These are phyloP conservation scores for Mallotus nudiflorus DNA, from an alignment of 345 rosid species.

Conservation along the genomic window DNA sequence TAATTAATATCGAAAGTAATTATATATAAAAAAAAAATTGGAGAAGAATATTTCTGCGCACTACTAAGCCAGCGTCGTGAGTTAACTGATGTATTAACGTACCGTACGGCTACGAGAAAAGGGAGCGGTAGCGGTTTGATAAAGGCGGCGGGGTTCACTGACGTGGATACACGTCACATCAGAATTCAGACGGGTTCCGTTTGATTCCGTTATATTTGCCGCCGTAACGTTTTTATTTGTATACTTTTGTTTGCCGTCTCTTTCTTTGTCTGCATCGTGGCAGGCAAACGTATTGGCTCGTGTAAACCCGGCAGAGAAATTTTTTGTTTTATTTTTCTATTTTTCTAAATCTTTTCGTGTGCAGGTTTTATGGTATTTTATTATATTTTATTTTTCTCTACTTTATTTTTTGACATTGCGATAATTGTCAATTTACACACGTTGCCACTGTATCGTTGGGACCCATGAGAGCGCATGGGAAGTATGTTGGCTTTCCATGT, in stretches of 20 bases:
- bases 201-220: constrained; percentile 10
- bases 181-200: not conserved
- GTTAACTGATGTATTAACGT: not conserved
- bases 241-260: constrained; percentile 17
- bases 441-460: constrained; percentile 21
- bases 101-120: constrained; percentile 10
- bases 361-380: not conserved
- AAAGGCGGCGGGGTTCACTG: constrained; percentile 14
- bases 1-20: too few species aligned
- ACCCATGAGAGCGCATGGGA: constrained; percentile 18
- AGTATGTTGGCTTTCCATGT: constrained; percentile 1
- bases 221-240: constrained; percentile 7
- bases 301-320: constrained; percentile 31
- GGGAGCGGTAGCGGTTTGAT: constrained; percentile 26
- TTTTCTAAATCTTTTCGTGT: not conserved
- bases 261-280: constrained; percentile 39
- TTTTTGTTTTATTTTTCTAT: not conserved
- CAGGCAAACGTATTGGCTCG: constrained; percentile 43
- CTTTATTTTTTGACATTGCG: not conserved
- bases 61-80: not conserved
- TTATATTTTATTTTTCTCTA: not conserved
- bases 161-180: constrained; percentile 19
- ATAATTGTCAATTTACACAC: constrained; percentile 2
- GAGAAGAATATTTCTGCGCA: too few species aligned
- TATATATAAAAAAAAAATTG: too few species aligned